Evolutionary conservation across 2,329 filamentous ascomycete genomes (phyloP).

Genomic region (Karstenula rhodostoma): DNA sequence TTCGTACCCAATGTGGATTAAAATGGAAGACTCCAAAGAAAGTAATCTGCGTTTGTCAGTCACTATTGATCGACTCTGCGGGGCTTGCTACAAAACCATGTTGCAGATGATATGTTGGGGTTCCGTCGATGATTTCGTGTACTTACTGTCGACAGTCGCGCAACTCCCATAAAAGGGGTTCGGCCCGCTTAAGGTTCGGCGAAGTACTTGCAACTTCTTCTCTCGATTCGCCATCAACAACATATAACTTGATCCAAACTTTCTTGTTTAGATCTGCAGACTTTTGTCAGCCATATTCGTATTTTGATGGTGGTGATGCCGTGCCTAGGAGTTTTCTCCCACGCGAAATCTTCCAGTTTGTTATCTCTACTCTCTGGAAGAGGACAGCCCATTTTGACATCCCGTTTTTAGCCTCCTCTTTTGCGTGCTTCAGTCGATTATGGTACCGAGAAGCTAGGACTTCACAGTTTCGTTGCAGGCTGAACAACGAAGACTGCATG

Average conservation of each 20-base stretch:
- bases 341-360: background rate
- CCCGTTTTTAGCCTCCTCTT: background rate
- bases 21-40: background rate
- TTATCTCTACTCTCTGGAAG: conserved; percentile 1
- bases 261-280: conserved; percentile 1
- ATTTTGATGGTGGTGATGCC: background rate
- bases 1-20: no score
- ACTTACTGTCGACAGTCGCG: background rate
- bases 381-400: background rate
- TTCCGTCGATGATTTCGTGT: background rate
- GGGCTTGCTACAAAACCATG: no score
- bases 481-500: background rate
- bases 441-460: background rate
- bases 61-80: background rate
- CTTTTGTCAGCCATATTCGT: background rate
- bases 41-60: background rate
- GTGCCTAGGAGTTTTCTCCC: conserved; percentile 1
- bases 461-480: background rate
- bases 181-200: background rate
- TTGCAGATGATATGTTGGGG: no score
- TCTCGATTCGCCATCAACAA: background rate
- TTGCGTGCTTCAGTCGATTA: background rate
- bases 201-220: background rate
- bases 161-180: conserved; percentile 1
- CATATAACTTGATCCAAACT: conserved; percentile 4